Conservation (phyloP, 2,329 filamentous ascomycete species). For the Ophiocordyceps camponoti-rufipedis region DNA sequence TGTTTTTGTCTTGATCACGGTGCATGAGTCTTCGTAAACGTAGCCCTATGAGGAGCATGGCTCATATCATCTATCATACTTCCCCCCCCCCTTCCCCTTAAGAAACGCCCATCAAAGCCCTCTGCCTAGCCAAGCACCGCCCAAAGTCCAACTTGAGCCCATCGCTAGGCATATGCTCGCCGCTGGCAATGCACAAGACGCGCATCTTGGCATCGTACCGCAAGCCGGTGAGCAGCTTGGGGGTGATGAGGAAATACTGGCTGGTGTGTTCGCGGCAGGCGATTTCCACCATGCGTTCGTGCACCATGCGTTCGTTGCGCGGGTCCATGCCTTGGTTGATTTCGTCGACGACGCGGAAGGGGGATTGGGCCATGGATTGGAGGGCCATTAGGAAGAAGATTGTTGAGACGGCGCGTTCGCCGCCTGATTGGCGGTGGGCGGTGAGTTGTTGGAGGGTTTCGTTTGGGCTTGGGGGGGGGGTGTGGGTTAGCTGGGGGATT, state of each 20-base stretch:
- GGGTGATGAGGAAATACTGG: slow-evolving; percentile 94
- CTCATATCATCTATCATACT: too few relatives aligned
- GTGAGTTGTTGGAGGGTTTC: slow-evolving; percentile 75
- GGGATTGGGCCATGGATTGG: slow-evolving; percentile 80
- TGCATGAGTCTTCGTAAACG: background rate
- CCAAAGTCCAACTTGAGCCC: slow-evolving; percentile 31
- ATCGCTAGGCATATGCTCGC: slow-evolving; percentile 49
- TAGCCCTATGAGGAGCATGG: background rate
- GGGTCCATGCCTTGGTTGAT: slow-evolving; percentile 99
- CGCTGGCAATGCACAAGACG: slow-evolving; percentile 82
- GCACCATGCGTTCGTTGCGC: slow-evolving; percentile 93
- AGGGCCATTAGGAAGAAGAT: slow-evolving; percentile 99
- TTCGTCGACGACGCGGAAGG: slow-evolving; percentile 96
- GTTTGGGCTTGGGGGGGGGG: too few relatives aligned
- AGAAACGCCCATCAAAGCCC: slow-evolving; percentile 16
- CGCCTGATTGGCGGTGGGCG: slow-evolving; percentile 86
- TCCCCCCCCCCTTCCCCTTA: slow-evolving; percentile 2
- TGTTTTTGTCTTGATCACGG: background rate
- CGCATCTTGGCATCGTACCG: slow-evolving; percentile 84
- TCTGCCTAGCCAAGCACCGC: slow-evolving; percentile 25
- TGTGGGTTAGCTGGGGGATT: too few relatives aligned
- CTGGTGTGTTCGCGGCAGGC: slow-evolving; percentile 68
- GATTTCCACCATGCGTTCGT: slow-evolving; percentile 95
- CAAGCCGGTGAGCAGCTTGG: slow-evolving; percentile 74
- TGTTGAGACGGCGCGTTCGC: slow-evolving; percentile 87